Base-by-base conservation (phyloP, 2,329 filamentous ascomycete species). In the Ophioceras dolichostomum region DNA sequence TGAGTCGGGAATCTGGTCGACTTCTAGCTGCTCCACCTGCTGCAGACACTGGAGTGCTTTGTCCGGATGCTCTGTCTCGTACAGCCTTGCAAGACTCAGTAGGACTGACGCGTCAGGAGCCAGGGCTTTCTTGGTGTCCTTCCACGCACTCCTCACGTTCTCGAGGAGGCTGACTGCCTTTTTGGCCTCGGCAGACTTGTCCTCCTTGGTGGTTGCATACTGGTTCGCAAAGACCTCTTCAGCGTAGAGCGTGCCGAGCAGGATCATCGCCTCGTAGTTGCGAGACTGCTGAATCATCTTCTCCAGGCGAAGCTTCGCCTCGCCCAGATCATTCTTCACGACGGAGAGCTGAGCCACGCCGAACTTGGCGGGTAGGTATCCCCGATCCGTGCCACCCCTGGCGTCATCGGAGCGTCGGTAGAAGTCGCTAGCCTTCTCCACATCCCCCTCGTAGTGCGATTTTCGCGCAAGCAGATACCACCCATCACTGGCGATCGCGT, bases 381-480 rank as follows among this genome's bases (percentile, higher is more conserved):
- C 89, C 45, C 79, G 81, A 44, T 96, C 89, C n/a, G 83, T 71
- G 30, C 88, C 89, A 49, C 89, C 89, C 48, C 91, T 76, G 27
- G 91, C 88, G 55, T 93, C 83, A 55, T 98, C 91, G 2, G 93
- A 84, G 47, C 84, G 80, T 39, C 79, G 77, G 59, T 98, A 98
- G 57, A 81, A 94, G 50, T 94, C 85, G 16, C 73, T 76, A 2
- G 91, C 89, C 39, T 77, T 79, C 16, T 79, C 69, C 6, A 75
- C 60, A 40, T 95, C 79, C 30, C 82, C 81, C 40, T 77, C 73
- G 47, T 86, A 85, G 54, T 98, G 91, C 45, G 89, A 85, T 55
- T 94, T 95, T 42, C 88, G 73, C 20, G 87, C 91, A 29, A 96
- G 73, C 8, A 96, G 63, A 59, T 95, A 98, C 88, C 89, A 96